Evolutionary conservation across 306 rosid genomes (phyloP).

Genomic region (Cucurbita maxima): DNA sequence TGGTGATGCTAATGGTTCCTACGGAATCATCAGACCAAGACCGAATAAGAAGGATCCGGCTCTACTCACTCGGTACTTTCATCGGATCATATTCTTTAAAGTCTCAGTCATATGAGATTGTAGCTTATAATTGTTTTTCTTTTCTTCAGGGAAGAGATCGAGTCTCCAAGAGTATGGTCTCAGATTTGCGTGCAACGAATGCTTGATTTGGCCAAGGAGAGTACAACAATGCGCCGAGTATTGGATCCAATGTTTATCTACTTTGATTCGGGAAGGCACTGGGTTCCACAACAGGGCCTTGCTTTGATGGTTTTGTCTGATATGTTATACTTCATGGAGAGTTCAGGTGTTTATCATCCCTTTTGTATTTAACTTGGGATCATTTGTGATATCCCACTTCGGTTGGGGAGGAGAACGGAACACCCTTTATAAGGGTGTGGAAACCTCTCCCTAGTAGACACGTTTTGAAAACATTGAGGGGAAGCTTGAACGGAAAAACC

Average conservation of each 20-base stretch:
- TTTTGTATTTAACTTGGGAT: neutral
- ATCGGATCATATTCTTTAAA: neutral
- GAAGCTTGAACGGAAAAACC: too few relatives aligned
- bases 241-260: constrained; percentile 81
- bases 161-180: constrained; percentile 76
- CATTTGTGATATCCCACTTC: neutral
- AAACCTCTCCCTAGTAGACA: too few relatives aligned
- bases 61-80: constrained; percentile 41
- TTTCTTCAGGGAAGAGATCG: constrained; percentile 66
- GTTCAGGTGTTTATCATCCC: constrained; percentile 31
- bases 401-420: too few relatives aligned
- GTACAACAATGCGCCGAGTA: constrained; percentile 78
- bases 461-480: too few relatives aligned
- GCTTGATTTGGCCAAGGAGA: constrained; percentile 84
- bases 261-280: constrained; percentile 67
- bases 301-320: constrained; percentile 71
- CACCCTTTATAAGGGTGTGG: too few relatives aligned
- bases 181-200: constrained; percentile 80
- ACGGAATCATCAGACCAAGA: constrained; percentile 38
- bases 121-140: neutral
- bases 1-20: constrained; percentile 29
- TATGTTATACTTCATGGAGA: constrained; percentile 64
- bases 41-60: constrained; percentile 74
- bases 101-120: neutral
- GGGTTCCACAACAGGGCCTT: constrained; percentile 64